Base-by-base conservation (phyloP, 2,329 filamentous ascomycete species). In the Exophiala sideris region DNA sequence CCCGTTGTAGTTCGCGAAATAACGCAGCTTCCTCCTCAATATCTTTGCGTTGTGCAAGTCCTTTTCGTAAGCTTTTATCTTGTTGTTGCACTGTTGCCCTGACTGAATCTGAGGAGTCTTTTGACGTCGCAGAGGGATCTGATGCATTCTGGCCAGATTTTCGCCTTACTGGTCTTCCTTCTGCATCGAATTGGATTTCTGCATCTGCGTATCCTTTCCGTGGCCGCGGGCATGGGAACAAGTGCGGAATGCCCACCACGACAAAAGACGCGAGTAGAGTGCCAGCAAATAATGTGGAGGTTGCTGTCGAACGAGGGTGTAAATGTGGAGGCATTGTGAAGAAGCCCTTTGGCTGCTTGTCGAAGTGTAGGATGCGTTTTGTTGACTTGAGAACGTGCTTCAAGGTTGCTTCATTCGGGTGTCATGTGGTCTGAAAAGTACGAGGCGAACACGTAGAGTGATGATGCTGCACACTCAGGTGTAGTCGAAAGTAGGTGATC, bases 231-330 rank as follows among this genome's bases (percentile, higher is more conserved):
- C 94, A 99, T 1, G 94, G 94, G 14, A 99, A 82, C 29, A 95
- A 69, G 70, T 99, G 94, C 18, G 94, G 94, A 41, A 96, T 78
- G 29, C 84, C 89, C 49, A 99, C 94, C 58, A 99, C 91, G 60
- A 96, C 81, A 71, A 99, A 96, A 64, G 88, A 94, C 32, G 91
- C 85, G 59, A 89, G 80, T 50, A 97, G 82, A 1, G 92, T 97
- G n/a, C 88, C 89, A 47, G 90, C 91, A 76, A 99, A 99, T 57
- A 99, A 86, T 42, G 91, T 94, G 52, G 88, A 91, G 65, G 94
- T 99, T 76, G 90, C 89, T 66, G 89, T 86, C 63, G 92, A 97
- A 71, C 91, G 86, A 33, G 94, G 94, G 72, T 99, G 94, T 39
- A 99, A 85, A 73, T 92, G 77, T 38, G 84, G 88, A 74, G 64